Evolutionary conservation across 139 green algal species (phyloP).

Genomic region (Pycnococcus provasolii): DNA sequence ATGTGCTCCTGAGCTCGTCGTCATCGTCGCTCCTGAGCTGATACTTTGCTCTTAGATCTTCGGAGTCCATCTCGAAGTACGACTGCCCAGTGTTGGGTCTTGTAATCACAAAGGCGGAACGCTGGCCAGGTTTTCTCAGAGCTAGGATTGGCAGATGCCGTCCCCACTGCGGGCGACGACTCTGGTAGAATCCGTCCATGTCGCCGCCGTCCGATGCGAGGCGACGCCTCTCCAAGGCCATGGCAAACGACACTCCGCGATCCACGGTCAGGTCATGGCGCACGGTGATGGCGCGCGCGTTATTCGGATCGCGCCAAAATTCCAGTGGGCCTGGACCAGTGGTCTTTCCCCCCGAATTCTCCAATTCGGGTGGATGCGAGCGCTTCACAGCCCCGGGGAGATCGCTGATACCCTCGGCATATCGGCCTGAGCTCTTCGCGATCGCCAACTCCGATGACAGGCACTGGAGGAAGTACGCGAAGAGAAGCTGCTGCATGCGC

Average conservation of each 20-base stretch:
- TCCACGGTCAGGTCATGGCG: constrained; percentile 12
- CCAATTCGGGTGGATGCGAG: not conserved
- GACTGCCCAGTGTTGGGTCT: too few relatives aligned
- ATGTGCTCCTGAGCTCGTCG: too few relatives aligned
- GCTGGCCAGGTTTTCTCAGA: too few relatives aligned
- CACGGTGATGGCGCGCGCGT: not conserved
- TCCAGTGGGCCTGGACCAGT: too few relatives aligned
- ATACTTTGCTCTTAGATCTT: too few relatives aligned
- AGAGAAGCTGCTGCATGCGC: constrained; percentile 49
- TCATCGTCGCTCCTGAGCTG: too few relatives aligned
- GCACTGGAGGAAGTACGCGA: constrained; percentile 43
- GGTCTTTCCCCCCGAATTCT: not conserved
- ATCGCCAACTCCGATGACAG: constrained; percentile 34
- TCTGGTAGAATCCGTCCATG: constrained; percentile 17
- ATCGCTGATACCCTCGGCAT: constrained; percentile 49
- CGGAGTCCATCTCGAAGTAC: too few relatives aligned
- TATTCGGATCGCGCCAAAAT: not conserved
- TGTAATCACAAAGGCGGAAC: too few relatives aligned
- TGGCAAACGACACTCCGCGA: constrained; percentile 16
- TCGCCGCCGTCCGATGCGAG: not conserved
- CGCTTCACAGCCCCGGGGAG: constrained; percentile 25
- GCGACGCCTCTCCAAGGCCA: constrained; percentile 2
- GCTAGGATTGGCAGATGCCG: too few relatives aligned
- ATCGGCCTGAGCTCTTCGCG: constrained; percentile 35
- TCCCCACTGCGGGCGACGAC: too few relatives aligned